Conservation (phyloP, 306 rosid species). For the Neltuma alba region DNA sequence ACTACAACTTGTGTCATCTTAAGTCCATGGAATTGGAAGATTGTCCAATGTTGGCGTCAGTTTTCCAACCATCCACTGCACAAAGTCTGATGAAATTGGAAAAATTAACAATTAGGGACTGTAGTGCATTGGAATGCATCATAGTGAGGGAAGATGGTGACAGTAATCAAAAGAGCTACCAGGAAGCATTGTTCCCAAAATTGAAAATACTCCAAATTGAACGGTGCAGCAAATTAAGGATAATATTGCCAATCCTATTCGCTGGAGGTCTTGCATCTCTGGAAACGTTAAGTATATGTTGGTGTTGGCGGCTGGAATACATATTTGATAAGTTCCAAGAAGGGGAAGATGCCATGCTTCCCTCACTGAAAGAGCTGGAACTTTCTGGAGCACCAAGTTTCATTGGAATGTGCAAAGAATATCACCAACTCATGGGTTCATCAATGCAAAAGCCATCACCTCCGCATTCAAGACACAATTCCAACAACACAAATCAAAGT, state of each 20-base stretch:
- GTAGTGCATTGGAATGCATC: slow-evolving; percentile 12
- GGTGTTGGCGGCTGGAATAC: neutral
- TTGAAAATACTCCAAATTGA: slow-evolving; percentile 21
- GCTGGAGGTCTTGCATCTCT: slow-evolving; percentile 19
- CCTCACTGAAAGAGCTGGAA: neutral
- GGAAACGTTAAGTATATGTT: slow-evolving; percentile 12
- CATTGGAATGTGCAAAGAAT: neutral
- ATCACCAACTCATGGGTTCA: neutral
- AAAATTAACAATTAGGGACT: neutral
- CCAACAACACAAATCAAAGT: neutral
- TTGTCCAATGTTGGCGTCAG: neutral
- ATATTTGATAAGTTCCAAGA: slow-evolving; percentile 15
- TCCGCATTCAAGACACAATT: too few relatives aligned
- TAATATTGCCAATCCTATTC: slow-evolving; percentile 16
- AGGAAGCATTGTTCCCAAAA: slow-evolving; percentile 26
- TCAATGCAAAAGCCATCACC: neutral
- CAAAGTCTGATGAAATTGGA: slow-evolving; percentile 13
- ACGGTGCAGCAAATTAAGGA: slow-evolving; percentile 15
- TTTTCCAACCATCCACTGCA: neutral
- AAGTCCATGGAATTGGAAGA: neutral
- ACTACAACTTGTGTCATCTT: neutral
- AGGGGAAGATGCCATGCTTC: neutral
- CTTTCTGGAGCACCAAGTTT: neutral
- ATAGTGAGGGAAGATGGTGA: neutral
- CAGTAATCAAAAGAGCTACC: too few relatives aligned